Conservation (phyloP, 495 filamentous ascomycete genomes). For the Xylaria palmicola region DNA sequence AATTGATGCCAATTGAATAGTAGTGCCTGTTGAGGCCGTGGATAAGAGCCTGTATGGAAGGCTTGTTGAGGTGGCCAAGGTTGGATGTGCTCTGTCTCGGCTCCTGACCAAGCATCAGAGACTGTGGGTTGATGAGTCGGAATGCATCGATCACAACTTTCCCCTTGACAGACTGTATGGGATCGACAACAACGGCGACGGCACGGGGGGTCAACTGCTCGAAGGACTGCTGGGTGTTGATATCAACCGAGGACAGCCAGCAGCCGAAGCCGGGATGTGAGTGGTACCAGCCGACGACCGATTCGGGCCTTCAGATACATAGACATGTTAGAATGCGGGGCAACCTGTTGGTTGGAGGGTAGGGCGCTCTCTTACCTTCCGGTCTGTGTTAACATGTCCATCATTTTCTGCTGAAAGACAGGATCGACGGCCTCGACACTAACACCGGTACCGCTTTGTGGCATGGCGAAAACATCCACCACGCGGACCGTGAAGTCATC, state of each 20-base stretch:
- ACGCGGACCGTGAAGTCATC: slow-evolving; percentile 98
- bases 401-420: slow-evolving; percentile 99
- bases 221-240: slow-evolving; percentile 99
- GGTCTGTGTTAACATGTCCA: slow-evolving; percentile 98
- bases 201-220: slow-evolving; percentile 95
- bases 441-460: slow-evolving; percentile 97
- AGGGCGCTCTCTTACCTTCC: slow-evolving; percentile 66
- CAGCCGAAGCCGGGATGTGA: slow-evolving; percentile 98
- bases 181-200: slow-evolving; percentile 96
- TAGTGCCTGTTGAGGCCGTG: slow-evolving; percentile 98
- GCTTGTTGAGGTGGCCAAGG: slow-evolving; percentile 96
- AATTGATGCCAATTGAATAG: slow-evolving; percentile 97
- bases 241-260: slow-evolving; percentile 98
- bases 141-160: slow-evolving; percentile 99
- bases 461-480: slow-evolving; percentile 98
- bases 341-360: not conserved
- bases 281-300: slow-evolving; percentile 99
- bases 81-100: slow-evolving; percentile 98
- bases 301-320: slow-evolving; percentile 67
- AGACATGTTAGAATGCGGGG: not conserved
- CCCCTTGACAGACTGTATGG: slow-evolving; percentile 98
- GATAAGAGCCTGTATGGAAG: slow-evolving; percentile 97
- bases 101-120: slow-evolving; percentile 97
- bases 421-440: slow-evolving; percentile 98
- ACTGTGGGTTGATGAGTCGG: slow-evolving; percentile 97